A percentile compares a stretch with the other conserved stretches of the same genome.
phyloP scores from a whole-genome alignment of 164 flowering plant genomes.

The Vitis vinifera region DNA sequence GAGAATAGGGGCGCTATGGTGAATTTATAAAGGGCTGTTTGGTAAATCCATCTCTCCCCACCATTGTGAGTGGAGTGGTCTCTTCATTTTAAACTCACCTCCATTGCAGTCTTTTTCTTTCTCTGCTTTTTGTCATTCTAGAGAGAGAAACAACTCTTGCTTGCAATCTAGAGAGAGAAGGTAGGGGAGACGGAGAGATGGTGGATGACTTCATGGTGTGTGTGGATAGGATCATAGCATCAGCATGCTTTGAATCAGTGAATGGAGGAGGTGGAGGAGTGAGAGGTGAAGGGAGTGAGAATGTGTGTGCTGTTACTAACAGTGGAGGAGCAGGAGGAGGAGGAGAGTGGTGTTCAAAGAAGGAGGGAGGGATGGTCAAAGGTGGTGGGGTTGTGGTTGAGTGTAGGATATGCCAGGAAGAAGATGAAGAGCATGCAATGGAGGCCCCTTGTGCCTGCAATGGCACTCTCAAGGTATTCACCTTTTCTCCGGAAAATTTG shows the following conservation, averaged over 20 bases:
- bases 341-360: conserved; percentile 27
- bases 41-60: no score
- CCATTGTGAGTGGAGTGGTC: no score
- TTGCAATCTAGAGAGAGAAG: conserved; percentile 1
- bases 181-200: conserved; percentile 25
- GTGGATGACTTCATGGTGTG: conserved; percentile 69
- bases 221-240: conserved; percentile 53
- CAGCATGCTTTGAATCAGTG: conserved; percentile 44
- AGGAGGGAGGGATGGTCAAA: conserved; percentile 9
- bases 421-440: conserved; percentile 45
- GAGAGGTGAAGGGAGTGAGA: conserved; percentile 8
- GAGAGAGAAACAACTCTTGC: not conserved
- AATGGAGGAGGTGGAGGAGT: conserved; percentile 5
- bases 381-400: conserved; percentile 36
- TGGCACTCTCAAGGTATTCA: conserved; percentile 66
- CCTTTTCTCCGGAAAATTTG: not conserved
- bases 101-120: no score
- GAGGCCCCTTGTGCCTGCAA: conserved; percentile 79
- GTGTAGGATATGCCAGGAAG: conserved; percentile 80
- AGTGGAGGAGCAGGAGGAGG: conserved; percentile 12
- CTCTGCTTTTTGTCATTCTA: not conserved
- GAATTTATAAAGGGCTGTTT: no score
- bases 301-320: not conserved
- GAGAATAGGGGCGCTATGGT: no score
- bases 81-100: no score